phyloP scores from a whole-genome alignment of 257 asterid species.

The Thymus quinquecostatus region DNA sequence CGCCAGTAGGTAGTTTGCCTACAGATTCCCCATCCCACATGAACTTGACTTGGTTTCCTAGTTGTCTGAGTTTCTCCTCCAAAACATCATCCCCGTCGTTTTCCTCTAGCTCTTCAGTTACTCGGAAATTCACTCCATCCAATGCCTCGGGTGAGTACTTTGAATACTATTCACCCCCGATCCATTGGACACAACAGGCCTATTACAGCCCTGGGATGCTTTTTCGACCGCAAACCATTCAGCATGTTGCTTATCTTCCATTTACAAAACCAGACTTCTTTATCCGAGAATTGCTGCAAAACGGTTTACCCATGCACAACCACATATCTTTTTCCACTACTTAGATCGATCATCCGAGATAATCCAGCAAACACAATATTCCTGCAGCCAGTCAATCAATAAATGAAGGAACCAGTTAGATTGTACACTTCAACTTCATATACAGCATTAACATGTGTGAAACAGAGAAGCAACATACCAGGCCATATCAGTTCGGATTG shows the following conservation, averaged over 20 bases:
- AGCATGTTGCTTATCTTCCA: constrained; percentile 94
- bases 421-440: constrained; percentile 4
- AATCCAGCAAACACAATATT: neutral
- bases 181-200: constrained; percentile 70
- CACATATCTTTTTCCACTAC: constrained; percentile 80
- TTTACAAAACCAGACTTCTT: constrained; percentile 74
- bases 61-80: constrained; percentile 52
- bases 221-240: constrained; percentile 93
- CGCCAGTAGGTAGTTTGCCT: constrained; percentile 63
- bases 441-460: constrained; percentile 3
- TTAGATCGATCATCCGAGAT: constrained; percentile 15
- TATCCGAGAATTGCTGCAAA: constrained; percentile 87
- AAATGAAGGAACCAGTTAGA: neutral
- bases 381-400: neutral
- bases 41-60: too few species aligned
- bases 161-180: constrained; percentile 93
- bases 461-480: constrained; percentile 55
- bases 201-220: constrained; percentile 92
- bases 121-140: constrained; percentile 46
- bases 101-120: constrained; percentile 69
- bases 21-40: constrained; percentile 56
- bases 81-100: constrained; percentile 70
- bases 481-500: constrained; percentile 90
- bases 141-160: constrained; percentile 70
- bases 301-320: constrained; percentile 93